Evolutionary conservation across 768 basidiomycete species (phyloP).

Genomic region (Psilocybe cyanescens): DNA sequence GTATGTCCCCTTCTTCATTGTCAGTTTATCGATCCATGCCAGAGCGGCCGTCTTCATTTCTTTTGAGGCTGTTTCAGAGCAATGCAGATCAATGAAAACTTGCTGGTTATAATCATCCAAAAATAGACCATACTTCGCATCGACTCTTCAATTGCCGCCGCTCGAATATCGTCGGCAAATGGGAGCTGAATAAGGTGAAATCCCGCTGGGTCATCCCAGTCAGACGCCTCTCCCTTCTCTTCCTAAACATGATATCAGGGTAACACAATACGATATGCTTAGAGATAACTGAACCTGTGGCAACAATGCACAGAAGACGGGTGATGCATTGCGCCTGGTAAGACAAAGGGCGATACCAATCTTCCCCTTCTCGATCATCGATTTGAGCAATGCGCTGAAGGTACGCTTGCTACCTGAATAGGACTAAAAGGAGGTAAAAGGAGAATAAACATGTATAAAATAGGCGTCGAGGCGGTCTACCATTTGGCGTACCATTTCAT

Average conservation of each 20-base stretch:
- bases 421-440: constrained; percentile 40
- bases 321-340: constrained; percentile 71
- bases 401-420: constrained; percentile 93
- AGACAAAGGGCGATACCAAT: constrained; percentile 80
- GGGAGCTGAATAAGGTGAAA: constrained; percentile 94
- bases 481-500: constrained; percentile 71
- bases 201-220: constrained; percentile 85
- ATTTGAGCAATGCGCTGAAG: constrained; percentile 84
- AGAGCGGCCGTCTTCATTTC: constrained; percentile 67
- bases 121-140: constrained; percentile 53
- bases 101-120: neutral
- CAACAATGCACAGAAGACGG: constrained; percentile 81
- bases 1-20: constrained; percentile 79
- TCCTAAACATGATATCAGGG: constrained; percentile 43
- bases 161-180: constrained; percentile 92
- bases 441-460: neutral
- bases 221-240: constrained; percentile 70
- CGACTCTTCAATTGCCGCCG: constrained; percentile 69
- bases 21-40: constrained; percentile 79
- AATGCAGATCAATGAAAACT: constrained; percentile 8
- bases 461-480: neutral
- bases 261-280: neutral
- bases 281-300: constrained; percentile 65
- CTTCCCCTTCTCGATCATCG: constrained; percentile 80
- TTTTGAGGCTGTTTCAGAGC: constrained; percentile 57